phyloP scores from a whole-genome alignment of 352 stramenopile genomes.

The Phytopythium montanum region DNA sequence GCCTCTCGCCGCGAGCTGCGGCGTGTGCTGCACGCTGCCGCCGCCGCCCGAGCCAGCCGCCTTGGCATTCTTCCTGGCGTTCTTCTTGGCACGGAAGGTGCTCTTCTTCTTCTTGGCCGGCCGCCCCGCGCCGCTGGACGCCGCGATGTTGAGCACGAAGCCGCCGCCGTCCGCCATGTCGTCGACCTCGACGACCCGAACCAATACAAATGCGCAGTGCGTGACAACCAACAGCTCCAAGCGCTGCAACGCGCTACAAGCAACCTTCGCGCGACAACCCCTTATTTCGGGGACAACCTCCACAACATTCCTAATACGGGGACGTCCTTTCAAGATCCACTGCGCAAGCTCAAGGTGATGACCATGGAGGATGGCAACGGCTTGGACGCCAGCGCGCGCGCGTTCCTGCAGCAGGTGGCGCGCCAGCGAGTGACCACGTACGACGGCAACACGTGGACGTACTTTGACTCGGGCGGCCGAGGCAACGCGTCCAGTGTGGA shows the following conservation, averaged over 20 bases:
- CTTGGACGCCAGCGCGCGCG: slow-evolving; percentile 25
- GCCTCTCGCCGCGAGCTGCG: neutral
- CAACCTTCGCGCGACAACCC: slow-evolving; percentile 7
- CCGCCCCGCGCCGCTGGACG: slow-evolving; percentile 33
- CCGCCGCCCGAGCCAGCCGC: slow-evolving; percentile 19
- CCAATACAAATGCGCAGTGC: neutral
- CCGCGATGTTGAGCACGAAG: slow-evolving; percentile 82
- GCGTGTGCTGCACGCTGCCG: slow-evolving; percentile 8
- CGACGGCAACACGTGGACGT: slow-evolving; percentile 75
- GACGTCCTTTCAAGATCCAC: slow-evolving; percentile 7
- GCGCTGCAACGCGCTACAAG: neutral
- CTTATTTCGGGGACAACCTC: too few species aligned
- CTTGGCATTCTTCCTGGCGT: slow-evolving; percentile 43
- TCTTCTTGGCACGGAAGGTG: slow-evolving; percentile 76
- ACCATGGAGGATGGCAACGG: neutral
- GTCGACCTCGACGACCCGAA: neutral
- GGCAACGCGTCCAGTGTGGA: slow-evolving; percentile 17
- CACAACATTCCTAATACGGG: neutral
- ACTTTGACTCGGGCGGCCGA: slow-evolving; percentile 60
- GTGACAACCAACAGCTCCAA: slow-evolving; percentile 9
- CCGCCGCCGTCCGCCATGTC: slow-evolving; percentile 33
- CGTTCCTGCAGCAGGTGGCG: slow-evolving; percentile 58
- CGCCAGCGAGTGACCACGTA: slow-evolving; percentile 73
- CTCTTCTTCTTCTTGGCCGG: slow-evolving; percentile 74
- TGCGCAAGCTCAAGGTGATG: too few species aligned